A percentile compares a stretch with the other conserved stretches of the same genome.
phyloP scores from a whole-genome alignment of 1,139 yeast genomes.

The Kluyveromyces sp. region DNA sequence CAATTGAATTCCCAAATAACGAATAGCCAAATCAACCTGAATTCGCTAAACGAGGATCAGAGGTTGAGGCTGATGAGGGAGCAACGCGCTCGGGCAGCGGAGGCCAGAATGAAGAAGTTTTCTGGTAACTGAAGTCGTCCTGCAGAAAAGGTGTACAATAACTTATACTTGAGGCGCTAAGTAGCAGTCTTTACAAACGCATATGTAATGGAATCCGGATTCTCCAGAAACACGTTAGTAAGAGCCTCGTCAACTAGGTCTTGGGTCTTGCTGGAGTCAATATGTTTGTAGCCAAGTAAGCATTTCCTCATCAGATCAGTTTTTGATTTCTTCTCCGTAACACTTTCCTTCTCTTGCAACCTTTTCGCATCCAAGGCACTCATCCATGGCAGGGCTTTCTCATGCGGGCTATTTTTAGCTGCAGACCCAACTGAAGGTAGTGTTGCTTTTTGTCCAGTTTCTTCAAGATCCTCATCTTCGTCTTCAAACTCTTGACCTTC shows the following conservation, averaged over 20 bases:
- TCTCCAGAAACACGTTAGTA: conserved; percentile 17
- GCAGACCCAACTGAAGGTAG: background rate
- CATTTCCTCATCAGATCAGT: conserved; percentile 47
- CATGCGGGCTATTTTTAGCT: conserved; percentile 5
- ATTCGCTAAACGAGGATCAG: conserved; percentile 56
- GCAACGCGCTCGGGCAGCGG: conserved; percentile 94
- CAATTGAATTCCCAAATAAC: conserved; percentile 22
- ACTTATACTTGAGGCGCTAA: background rate
- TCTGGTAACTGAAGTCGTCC: background rate
- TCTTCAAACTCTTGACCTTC: conserved; percentile 26
- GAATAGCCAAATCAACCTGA: conserved; percentile 27
- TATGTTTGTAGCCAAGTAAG: conserved; percentile 54
- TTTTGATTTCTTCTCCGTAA: conserved; percentile 28
- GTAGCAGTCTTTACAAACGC: conserved; percentile 21
- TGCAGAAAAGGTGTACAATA: background rate
- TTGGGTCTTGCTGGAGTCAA: conserved; percentile 37
- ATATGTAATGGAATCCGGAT: conserved; percentile 20
- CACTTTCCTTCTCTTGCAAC: conserved; percentile 27
- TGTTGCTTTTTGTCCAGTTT: conserved; percentile 11
- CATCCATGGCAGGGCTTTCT: conserved; percentile 37
- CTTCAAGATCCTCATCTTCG: conserved; percentile 11
- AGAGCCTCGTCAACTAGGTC: conserved; percentile 20
- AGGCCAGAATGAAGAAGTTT: conserved; percentile 54
- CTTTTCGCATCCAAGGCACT: conserved; percentile 47
- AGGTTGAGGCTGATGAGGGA: conserved; percentile 78